phyloP scores from a whole-genome alignment of 805 yeast genomes.

The Debaryomyces prosopidis region DNA sequence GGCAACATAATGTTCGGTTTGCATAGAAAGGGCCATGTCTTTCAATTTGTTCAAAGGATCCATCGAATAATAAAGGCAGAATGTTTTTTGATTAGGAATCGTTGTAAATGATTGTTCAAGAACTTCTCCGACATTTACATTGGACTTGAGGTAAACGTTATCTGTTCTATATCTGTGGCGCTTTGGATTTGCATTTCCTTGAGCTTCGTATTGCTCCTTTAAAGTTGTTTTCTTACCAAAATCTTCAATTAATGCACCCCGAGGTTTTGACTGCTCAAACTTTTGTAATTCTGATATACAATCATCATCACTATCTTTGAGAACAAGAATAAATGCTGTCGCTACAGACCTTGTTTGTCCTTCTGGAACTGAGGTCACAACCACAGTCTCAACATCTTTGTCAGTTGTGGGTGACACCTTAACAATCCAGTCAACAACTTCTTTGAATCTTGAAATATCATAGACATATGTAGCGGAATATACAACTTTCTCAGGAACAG shows the following conservation, averaged over 20 bases:
- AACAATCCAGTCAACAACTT: too few species aligned
- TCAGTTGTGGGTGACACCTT: too few species aligned
- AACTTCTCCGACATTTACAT: too few species aligned
- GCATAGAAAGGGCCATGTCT: too few species aligned
- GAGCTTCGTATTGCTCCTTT: neutral
- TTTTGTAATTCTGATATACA: neutral
- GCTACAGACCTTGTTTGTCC: neutral
- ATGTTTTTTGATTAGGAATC: too few species aligned
- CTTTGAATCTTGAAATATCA: too few species aligned
- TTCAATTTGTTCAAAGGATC: too few species aligned
- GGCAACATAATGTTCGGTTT: too few species aligned
- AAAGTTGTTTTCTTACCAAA: constrained; percentile 1
- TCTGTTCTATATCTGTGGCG: constrained; percentile 1
- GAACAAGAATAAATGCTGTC: neutral
- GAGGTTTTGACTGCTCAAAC: neutral
- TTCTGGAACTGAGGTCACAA: constrained; percentile 1
- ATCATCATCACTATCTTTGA: neutral
- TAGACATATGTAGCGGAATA: neutral
- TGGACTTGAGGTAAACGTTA: constrained; percentile 3
- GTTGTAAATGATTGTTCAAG: too few species aligned
- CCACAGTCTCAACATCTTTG: constrained; percentile 1
- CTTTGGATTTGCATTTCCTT: neutral
- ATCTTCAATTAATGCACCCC: neutral
- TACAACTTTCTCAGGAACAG: neutral
- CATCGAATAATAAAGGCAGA: too few species aligned